These are phyloP conservation scores for Trichoderma hamatum DNA, from an alignment of 2,329 filamentous ascomycete species.

Conservation along the genomic window DNA sequence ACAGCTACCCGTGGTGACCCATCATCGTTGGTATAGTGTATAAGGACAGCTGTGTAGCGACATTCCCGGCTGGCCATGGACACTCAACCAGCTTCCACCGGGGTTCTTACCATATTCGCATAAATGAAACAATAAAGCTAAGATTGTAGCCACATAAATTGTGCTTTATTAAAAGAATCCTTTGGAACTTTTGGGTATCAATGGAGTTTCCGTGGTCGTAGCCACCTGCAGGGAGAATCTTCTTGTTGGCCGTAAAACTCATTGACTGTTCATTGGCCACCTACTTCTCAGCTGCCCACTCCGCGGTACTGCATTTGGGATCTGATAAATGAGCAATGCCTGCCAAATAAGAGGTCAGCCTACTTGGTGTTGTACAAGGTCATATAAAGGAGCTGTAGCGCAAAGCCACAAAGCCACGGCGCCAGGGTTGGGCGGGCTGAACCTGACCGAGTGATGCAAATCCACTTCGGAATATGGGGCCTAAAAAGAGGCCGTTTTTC, in stretches of 20 bases:
- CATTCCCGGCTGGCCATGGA: not conserved
- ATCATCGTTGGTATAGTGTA: too few species aligned
- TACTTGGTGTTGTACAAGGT: not conserved
- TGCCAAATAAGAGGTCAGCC: not conserved
- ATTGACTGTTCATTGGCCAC: not conserved
- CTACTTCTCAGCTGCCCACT: not conserved
- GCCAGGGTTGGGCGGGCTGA: not conserved
- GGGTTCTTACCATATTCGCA: not conserved
- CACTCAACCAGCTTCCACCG: not conserved
- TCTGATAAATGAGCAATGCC: not conserved
- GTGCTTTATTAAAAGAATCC: not conserved
- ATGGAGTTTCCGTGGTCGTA: not conserved
- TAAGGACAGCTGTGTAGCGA: too few species aligned
- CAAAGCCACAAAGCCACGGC: not conserved
- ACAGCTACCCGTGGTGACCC: too few species aligned
- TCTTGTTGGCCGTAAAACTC: not conserved
- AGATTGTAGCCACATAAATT: not conserved
- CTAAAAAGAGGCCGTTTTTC: not conserved
- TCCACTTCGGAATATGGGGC: not conserved
- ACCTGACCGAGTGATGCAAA: not conserved
- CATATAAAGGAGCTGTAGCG: not conserved
- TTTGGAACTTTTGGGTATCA: not conserved
- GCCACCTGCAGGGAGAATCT: not conserved
- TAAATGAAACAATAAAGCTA: not conserved
- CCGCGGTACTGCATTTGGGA: not conserved